Evolutionary conservation across 177 flowering plant genomes (phyloP).

Genomic region (Vitis hybrid): DNA sequence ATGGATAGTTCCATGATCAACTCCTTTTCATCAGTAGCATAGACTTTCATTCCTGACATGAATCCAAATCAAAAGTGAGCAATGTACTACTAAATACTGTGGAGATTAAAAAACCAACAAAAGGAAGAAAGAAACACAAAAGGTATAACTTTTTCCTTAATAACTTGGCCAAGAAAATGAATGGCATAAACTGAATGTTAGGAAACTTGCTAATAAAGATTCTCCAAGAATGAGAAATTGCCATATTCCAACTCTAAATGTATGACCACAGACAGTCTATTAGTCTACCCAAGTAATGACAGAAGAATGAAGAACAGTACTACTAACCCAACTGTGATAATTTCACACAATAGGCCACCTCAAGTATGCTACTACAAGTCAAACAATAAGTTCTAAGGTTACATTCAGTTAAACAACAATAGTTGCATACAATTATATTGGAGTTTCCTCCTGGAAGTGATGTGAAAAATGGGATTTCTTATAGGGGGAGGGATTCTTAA

Average conservation of each 20-base stretch:
- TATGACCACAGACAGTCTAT: neutral
- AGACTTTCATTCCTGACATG: slow-evolving; percentile 91
- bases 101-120: neutral
- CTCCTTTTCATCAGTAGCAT: slow-evolving; percentile 87
- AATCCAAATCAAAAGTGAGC: slow-evolving; percentile 4
- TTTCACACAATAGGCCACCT: neutral
- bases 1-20: slow-evolving; percentile 85
- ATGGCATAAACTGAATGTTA: neutral
- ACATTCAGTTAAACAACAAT: neutral
- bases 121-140: neutral
- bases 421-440: neutral
- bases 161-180: neutral
- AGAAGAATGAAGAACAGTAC: neutral
- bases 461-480: too few species aligned
- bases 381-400: neutral
- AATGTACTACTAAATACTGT: neutral
- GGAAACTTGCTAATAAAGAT: neutral
- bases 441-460: too few species aligned
- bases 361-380: neutral
- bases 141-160: neutral
- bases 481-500: too few species aligned
- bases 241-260: neutral
- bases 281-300: neutral
- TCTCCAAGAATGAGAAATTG: neutral
- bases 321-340: neutral